A percentile compares a stretch with the other conserved stretches of the same genome.
These are phyloP conservation scores for Colletotrichum melonis DNA, from an alignment of 2,329 filamentous ascomycete species.

Conservation along the genomic window DNA sequence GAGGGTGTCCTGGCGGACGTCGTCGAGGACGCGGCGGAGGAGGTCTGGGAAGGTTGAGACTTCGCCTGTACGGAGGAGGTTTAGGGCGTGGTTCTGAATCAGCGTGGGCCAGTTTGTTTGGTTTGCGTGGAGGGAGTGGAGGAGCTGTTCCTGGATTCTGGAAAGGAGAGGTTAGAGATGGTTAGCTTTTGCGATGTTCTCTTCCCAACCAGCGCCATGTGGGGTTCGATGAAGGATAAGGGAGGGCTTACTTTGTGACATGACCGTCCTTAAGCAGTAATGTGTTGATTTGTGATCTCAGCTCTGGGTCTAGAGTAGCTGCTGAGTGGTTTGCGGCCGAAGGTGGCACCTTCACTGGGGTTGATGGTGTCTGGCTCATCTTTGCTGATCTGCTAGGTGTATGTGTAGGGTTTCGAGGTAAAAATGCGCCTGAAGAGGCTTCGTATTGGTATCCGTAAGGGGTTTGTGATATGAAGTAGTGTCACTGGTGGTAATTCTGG, in stretches of 20 bases:
- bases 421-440: not conserved
- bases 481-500: not conserved
- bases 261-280: slow-evolving; percentile 69
- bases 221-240: not conserved
- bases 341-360: slow-evolving; percentile 70
- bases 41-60: slow-evolving; percentile 71
- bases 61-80: slow-evolving; percentile 70
- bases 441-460: not conserved
- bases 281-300: slow-evolving; percentile 72
- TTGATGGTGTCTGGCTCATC: slow-evolving; percentile 58
- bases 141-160: slow-evolving; percentile 73
- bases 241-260: slow-evolving; percentile 62
- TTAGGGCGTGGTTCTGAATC: slow-evolving; percentile 69
- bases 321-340: slow-evolving; percentile 70
- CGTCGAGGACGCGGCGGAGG: slow-evolving; percentile 69
- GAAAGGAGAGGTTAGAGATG: not conserved
- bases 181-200: slow-evolving; percentile 3
- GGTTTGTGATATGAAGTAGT: not conserved
- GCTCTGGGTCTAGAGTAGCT: slow-evolving; percentile 70
- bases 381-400: slow-evolving; percentile 27
- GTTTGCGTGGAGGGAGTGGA: slow-evolving; percentile 71
- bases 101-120: slow-evolving; percentile 71
- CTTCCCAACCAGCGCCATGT: too few species aligned
- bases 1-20: slow-evolving; percentile 65
- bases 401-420: not conserved